Base-by-base conservation (phyloP, 805 yeast genomes). In the Yamadazyma sp. region DNA sequence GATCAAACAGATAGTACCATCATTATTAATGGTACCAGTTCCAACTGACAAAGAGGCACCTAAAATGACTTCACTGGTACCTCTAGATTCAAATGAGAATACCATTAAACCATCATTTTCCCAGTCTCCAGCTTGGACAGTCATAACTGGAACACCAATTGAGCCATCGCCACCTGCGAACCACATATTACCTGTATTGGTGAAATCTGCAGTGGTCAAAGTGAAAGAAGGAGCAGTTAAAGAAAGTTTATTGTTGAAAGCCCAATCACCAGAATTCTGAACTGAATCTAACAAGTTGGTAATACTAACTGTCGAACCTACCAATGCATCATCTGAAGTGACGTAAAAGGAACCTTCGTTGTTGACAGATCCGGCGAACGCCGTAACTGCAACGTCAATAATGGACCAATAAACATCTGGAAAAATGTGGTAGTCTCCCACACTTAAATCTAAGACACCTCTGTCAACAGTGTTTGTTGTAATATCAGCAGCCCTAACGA, bases 1-100 rank as follows among this genome's bases (percentile, higher is more conserved):
- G 25, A 42, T 40, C 35, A 59, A 47, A 45, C 64, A 59, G 34
- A 59, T 57, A 17, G 49, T 46, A 38, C 64, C 64, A 24, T 48
- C 37, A 33, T 59, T 59, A 20, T 39, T 46, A 21, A 57, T 50
- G 8, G 44, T 25, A 10, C 45, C 42, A 16, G 32, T 20, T 16
- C 43, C 39, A 22, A 19, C 20, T 12, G 36, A 14, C 12, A 38
- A 21, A 17, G 41, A 15, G 23, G 51, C 35, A 20, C 57, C 59
- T 12, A 52, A 41, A 14, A 34, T 34, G 16, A 44, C 53, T 20
- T 27, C 27, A 22, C 45, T 46, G 11, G 36, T 19, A 18, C 32
- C 23, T 39, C 48, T 42, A 6, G 33, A 5, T 3, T 30, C 29
- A 32, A 47, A 47, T 6, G 40, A 23, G 30, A 52, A 51, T 7